Evolutionary conservation across 2,329 filamentous ascomycete genomes (phyloP).

Genomic region (Hypomyces perniciosus): DNA sequence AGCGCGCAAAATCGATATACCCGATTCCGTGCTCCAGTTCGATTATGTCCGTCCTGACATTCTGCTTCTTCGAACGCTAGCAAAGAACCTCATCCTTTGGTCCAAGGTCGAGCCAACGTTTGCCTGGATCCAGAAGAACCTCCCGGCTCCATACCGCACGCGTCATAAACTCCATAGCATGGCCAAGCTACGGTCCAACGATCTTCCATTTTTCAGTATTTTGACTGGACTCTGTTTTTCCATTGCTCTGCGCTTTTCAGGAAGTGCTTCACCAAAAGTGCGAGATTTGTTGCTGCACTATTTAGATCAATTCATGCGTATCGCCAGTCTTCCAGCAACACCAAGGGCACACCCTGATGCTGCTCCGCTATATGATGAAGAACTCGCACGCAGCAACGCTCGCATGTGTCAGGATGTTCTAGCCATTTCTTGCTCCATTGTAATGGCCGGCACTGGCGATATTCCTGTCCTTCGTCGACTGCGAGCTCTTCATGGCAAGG

Average conservation of each 20-base stretch:
- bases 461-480: constrained; percentile 77
- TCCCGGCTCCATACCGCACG: constrained; percentile 64
- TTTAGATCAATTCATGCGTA: constrained; percentile 77
- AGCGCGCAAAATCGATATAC: constrained; percentile 87
- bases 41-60: constrained; percentile 94
- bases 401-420: constrained; percentile 88
- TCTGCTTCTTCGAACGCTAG: constrained; percentile 80
- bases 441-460: constrained; percentile 96
- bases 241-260: constrained; percentile 67
- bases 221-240: constrained; percentile 82
- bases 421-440: constrained; percentile 72
- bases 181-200: constrained; percentile 63
- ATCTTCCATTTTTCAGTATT: constrained; percentile 91
- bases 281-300: constrained; percentile 79
- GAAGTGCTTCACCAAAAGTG: constrained; percentile 62
- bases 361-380: constrained; percentile 65
- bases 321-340: constrained; percentile 53
- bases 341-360: constrained; percentile 24
- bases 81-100: constrained; percentile 92
- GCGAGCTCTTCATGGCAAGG: constrained; percentile 79
- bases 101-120: constrained; percentile 67
- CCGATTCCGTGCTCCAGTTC: constrained; percentile 83
- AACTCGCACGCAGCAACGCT: constrained; percentile 73
- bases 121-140: constrained; percentile 67
- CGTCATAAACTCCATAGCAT: constrained; percentile 56